These are phyloP conservation scores for Penicillium psychrosexuale DNA, from an alignment of 2,329 filamentous ascomycete genomes.

Conservation along the genomic window DNA sequence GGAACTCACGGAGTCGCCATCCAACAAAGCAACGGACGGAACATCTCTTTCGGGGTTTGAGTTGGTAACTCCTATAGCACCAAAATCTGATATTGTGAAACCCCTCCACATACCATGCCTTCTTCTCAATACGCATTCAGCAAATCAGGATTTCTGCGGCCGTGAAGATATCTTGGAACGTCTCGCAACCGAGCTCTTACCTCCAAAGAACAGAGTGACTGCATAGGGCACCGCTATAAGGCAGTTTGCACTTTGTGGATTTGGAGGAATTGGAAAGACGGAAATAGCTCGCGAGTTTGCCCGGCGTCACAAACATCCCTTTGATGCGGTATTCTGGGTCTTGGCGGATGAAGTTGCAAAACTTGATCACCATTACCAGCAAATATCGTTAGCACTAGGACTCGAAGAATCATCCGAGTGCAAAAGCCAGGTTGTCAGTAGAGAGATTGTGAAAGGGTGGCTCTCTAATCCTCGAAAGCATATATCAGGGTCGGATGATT, in stretches of 20 bases:
- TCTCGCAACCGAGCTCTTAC: slow-evolving; percentile 20
- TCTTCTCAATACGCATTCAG: not conserved
- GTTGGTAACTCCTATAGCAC: not conserved
- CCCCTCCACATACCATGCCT: not conserved
- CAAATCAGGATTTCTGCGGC: slow-evolving; percentile 20
- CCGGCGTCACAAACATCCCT: slow-evolving; percentile 17
- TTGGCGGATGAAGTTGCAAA: slow-evolving; percentile 27
- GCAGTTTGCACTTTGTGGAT: slow-evolving; percentile 24
- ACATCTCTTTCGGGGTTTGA: not conserved
- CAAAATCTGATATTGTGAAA: not conserved
- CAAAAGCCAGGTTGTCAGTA: slow-evolving; percentile 21
- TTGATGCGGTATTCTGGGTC: slow-evolving; percentile 35
- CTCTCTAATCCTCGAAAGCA: slow-evolving; percentile 10
- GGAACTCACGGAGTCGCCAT: not conserved
- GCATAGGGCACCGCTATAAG: slow-evolving; percentile 9
- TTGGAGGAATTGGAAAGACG: slow-evolving; percentile 26
- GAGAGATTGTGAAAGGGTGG: slow-evolving; percentile 26
- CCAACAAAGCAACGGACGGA: not conserved
- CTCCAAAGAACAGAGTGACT: slow-evolving; percentile 12
- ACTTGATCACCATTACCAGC: slow-evolving; percentile 22
- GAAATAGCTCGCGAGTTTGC: slow-evolving; percentile 32
- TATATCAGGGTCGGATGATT: not conserved
- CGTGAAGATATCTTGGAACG: slow-evolving; percentile 22
- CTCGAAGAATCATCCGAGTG: slow-evolving; percentile 24
- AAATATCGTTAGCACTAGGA: slow-evolving; percentile 24